Evolutionary conservation across 179 eudicot species (phyloP).

Genomic region (Spergularia azorica): DNA sequence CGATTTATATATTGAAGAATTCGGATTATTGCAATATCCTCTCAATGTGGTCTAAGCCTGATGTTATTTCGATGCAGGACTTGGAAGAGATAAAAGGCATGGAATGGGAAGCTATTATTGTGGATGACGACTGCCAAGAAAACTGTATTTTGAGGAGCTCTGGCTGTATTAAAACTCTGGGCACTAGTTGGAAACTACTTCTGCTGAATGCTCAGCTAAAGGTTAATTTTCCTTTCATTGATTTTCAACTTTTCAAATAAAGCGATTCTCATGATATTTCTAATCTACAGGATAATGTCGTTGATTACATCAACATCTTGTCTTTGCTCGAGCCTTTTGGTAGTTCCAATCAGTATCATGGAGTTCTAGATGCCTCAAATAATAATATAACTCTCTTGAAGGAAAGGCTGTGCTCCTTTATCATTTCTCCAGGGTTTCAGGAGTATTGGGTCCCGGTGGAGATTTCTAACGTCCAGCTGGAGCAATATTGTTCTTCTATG

Average conservation of each 20-base stretch:
- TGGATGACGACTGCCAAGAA: constrained; percentile 57
- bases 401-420: constrained; percentile 51
- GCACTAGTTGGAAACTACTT: constrained; percentile 52
- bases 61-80: constrained; percentile 54
- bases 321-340: constrained; percentile 51
- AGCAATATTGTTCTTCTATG: constrained; percentile 74
- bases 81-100: constrained; percentile 41
- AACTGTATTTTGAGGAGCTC: constrained; percentile 30
- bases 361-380: constrained; percentile 29
- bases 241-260: background rate
- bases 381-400: constrained; percentile 39
- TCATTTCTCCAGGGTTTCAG: constrained; percentile 53
- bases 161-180: constrained; percentile 44
- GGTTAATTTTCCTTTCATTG: constrained; percentile 37
- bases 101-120: constrained; percentile 63
- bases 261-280: constrained; percentile 19
- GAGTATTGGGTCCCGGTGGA: constrained; percentile 94
- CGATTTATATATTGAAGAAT: too few species aligned
- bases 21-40: background rate
- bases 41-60: constrained; percentile 3
- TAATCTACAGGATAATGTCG: constrained; percentile 53
- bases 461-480: constrained; percentile 85
- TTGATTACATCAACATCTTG: constrained; percentile 50
- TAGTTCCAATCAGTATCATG: constrained; percentile 31
- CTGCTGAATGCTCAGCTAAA: constrained; percentile 51